Percentiles rank a stretch among this genome's conserved stretches.
These are phyloP conservation scores for Leccinum barrowsii DNA, from an alignment of 768 basidiomycete species.

Conservation along the genomic window DNA sequence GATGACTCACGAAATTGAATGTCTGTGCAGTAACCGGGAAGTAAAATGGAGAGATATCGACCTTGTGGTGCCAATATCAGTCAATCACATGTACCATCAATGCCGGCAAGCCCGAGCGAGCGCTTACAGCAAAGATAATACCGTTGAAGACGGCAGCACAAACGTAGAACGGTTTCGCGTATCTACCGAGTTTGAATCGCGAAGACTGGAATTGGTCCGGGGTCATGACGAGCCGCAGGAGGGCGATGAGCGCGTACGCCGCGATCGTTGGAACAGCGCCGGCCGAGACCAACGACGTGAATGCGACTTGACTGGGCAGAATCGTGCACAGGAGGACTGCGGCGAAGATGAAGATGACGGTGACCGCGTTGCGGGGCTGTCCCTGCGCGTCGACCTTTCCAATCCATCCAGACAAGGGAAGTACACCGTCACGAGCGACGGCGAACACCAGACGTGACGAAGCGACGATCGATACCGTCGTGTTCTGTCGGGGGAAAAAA, in stretches of 20 bases:
- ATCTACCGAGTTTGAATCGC: slow-evolving; percentile 67
- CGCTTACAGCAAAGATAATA: slow-evolving; percentile 68
- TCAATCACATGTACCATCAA: not conserved
- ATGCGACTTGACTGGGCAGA: slow-evolving; percentile 86
- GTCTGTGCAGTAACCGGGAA: slow-evolving; percentile 75
- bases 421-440: slow-evolving; percentile 90
- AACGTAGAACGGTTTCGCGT: slow-evolving; percentile 65
- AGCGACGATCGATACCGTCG: slow-evolving; percentile 83
- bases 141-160: slow-evolving; percentile 68
- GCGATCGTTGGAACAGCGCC: slow-evolving; percentile 85
- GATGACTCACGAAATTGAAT: slow-evolving; percentile 77
- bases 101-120: not conserved
- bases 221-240: slow-evolving; percentile 75
- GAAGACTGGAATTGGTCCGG: slow-evolving; percentile 71
- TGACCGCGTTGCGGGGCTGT: slow-evolving; percentile 82
- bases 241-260: slow-evolving; percentile 78
- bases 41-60: slow-evolving; percentile 81
- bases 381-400: slow-evolving; percentile 64
- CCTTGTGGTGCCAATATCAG: slow-evolving; percentile 37
- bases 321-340: slow-evolving; percentile 80
- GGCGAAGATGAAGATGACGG: slow-evolving; percentile 80
- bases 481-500: slow-evolving; percentile 50
- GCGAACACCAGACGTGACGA: slow-evolving; percentile 87
- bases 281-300: slow-evolving; percentile 86
- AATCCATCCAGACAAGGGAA: slow-evolving; percentile 83